phyloP scores from a whole-genome alignment of 1,139 yeast genomes.

The Blastobotrys persicus region DNA sequence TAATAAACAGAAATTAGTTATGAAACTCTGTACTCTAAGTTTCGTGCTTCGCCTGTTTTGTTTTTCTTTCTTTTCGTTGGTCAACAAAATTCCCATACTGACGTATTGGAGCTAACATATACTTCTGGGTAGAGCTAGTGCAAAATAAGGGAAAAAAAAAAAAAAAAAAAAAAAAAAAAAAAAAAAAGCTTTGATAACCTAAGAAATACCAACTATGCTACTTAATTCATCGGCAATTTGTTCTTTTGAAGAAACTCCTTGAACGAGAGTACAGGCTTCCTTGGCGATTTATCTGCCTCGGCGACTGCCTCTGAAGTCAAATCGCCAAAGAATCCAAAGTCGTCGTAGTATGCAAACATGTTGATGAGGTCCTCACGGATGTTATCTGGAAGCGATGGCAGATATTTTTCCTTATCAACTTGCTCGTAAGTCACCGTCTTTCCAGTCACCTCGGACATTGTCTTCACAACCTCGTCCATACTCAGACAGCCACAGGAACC shows the following conservation, averaged over 20 bases:
- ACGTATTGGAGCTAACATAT: too few species aligned
- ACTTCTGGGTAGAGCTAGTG: too few species aligned
- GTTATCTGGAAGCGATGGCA: slow-evolving; percentile 4
- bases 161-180: too few species aligned
- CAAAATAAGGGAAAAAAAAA: too few species aligned
- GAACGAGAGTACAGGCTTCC: neutral
- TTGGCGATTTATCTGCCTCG: neutral
- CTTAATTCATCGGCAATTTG: neutral
- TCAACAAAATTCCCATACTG: too few species aligned
- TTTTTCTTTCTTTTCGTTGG: too few species aligned
- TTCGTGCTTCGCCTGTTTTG: too few species aligned
- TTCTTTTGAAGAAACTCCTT: neutral
- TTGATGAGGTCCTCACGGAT: slow-evolving; percentile 5
- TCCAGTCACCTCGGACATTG: slow-evolving; percentile 9
- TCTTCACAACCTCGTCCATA: slow-evolving; percentile 3
- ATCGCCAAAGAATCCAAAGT: slow-evolving; percentile 11
- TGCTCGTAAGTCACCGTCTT: slow-evolving; percentile 13
- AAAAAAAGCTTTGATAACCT: neutral
- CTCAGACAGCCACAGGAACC: slow-evolving; percentile 10
- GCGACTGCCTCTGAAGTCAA: neutral
- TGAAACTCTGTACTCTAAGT: too few species aligned
- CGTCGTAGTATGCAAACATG: slow-evolving; percentile 10
- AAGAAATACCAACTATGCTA: neutral
- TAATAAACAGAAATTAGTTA: too few species aligned
- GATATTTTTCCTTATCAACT: slow-evolving; percentile 4